phyloP scores from a whole-genome alignment of 345 rosid genomes.

The Linum usitatissimum region DNA sequence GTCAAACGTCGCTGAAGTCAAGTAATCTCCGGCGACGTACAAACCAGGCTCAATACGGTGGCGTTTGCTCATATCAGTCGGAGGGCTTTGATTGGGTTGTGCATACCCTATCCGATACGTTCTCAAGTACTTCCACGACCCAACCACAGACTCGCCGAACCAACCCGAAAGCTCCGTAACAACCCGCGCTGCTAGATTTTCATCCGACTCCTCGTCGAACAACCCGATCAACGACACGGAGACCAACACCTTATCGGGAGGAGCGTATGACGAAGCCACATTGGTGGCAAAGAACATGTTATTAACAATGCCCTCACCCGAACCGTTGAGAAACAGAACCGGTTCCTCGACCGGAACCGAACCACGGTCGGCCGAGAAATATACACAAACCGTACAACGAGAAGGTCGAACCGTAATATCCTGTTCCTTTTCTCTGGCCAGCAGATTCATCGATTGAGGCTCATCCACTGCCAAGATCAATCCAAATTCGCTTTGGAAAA shows the following conservation, averaged over 20 bases:
- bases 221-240: slow-evolving; percentile 75
- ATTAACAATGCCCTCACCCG: slow-evolving; percentile 65
- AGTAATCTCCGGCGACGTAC: slow-evolving; percentile 61
- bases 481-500: slow-evolving; percentile 45
- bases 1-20: slow-evolving; percentile 79
- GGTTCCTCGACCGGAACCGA: slow-evolving; percentile 59
- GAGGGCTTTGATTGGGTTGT: slow-evolving; percentile 79
- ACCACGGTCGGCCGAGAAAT: slow-evolving; percentile 46
- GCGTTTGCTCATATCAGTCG: slow-evolving; percentile 51
- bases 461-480: slow-evolving; percentile 78
- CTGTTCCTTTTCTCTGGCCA: slow-evolving; percentile 22
- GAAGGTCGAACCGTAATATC: slow-evolving; percentile 22
- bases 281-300: slow-evolving; percentile 87
- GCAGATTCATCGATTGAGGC: slow-evolving; percentile 49
- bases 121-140: slow-evolving; percentile 62
- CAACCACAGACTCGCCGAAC: slow-evolving; percentile 46
- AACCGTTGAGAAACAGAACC: slow-evolving; percentile 65
- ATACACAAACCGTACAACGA: slow-evolving; percentile 68
- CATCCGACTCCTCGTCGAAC: slow-evolving; percentile 41
- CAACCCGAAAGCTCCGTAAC: slow-evolving; percentile 52
- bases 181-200: slow-evolving; percentile 37
- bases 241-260: slow-evolving; percentile 51
- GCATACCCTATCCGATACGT: slow-evolving; percentile 64
- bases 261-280: slow-evolving; percentile 70
- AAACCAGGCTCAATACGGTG: slow-evolving; percentile 36